Conservation (phyloP, 345 rosid species). For the Dimocarpus longan region DNA sequence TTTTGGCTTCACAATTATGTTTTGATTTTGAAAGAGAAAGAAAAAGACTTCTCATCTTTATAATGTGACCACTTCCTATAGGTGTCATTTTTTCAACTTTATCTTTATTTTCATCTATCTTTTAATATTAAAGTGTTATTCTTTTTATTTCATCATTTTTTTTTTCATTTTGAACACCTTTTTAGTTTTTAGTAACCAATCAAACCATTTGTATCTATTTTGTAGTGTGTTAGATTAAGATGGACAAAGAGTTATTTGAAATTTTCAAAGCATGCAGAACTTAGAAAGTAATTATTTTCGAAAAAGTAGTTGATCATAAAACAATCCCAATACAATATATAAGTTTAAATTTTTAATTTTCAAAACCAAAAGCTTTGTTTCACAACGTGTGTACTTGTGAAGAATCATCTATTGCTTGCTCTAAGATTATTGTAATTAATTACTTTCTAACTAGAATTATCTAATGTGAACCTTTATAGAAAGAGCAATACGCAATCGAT, state of each 20-base stretch:
- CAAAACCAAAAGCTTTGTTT: constrained; percentile 14
- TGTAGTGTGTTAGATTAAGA: no score
- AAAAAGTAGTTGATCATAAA: no score
- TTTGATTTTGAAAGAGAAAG: constrained; percentile 15
- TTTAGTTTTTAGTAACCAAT: neutral
- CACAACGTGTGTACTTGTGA: constrained; percentile 12
- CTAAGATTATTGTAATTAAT: neutral
- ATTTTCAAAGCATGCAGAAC: neutral
- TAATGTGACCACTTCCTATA: constrained; percentile 23
- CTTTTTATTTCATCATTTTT: no score
- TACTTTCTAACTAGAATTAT: neutral
- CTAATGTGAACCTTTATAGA: constrained; percentile 7
- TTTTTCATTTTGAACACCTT: no score
- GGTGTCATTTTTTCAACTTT: neutral
- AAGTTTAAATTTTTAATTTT: neutral
- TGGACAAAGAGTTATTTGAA: no score
- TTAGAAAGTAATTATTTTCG: no score
- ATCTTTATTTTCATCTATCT: no score
- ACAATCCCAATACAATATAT: neutral
- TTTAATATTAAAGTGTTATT: no score
- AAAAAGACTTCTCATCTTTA: constrained; percentile 1
- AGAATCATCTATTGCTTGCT: constrained; percentile 17
- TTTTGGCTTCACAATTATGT: neutral
- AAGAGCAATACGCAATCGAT: constrained; percentile 24
- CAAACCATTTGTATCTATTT: no score